phyloP scores from a whole-genome alignment of 2,329 filamentous ascomycete genomes.

The Cercospora zeae-maydis region DNA sequence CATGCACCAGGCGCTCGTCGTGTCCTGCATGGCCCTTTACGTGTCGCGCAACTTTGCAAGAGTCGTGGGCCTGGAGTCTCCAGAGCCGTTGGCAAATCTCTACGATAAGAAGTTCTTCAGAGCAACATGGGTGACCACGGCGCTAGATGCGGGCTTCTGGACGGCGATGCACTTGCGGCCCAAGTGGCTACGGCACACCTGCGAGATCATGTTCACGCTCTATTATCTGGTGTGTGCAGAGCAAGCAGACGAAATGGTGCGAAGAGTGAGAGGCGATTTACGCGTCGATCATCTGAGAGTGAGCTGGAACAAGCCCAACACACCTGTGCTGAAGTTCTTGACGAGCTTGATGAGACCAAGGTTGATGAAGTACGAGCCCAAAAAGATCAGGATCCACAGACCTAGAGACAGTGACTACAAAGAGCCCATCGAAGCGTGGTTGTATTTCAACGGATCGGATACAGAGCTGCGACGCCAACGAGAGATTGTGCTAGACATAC shows the following conservation, averaged over 20 bases:
- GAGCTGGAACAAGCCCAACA: conserved; percentile 92
- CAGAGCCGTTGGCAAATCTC: conserved; percentile 89
- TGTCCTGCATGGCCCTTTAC: conserved; percentile 89
- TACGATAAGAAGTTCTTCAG: conserved; percentile 91
- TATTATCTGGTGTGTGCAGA: conserved; percentile 94
- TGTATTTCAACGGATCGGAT: conserved; percentile 89
- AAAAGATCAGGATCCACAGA: conserved; percentile 78
- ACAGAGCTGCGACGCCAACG: conserved; percentile 71
- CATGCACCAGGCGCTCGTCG: conserved; percentile 81
- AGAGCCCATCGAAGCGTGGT: conserved; percentile 79
- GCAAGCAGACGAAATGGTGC: conserved; percentile 92
- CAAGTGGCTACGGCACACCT: conserved; percentile 77
- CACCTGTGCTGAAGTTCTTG: conserved; percentile 74
- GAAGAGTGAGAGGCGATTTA: conserved; percentile 79
- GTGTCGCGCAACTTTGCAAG: conserved; percentile 90
- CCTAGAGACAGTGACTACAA: conserved; percentile 76
- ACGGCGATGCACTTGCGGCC: conserved; percentile 87
- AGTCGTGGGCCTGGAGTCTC: conserved; percentile 82
- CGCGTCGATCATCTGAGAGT: conserved; percentile 89
- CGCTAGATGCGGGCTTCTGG: conserved; percentile 95
- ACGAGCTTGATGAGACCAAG: conserved; percentile 71
- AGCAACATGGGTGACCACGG: conserved; percentile 94
- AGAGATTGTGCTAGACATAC: conserved; percentile 81
- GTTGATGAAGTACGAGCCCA: conserved; percentile 75
- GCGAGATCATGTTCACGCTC: conserved; percentile 76